Evolutionary conservation across 768 basidiomycete genomes (phyloP), one percentile per base, ranked within the genome.

Genomic region (Lactifluus piperatus): DNA sequence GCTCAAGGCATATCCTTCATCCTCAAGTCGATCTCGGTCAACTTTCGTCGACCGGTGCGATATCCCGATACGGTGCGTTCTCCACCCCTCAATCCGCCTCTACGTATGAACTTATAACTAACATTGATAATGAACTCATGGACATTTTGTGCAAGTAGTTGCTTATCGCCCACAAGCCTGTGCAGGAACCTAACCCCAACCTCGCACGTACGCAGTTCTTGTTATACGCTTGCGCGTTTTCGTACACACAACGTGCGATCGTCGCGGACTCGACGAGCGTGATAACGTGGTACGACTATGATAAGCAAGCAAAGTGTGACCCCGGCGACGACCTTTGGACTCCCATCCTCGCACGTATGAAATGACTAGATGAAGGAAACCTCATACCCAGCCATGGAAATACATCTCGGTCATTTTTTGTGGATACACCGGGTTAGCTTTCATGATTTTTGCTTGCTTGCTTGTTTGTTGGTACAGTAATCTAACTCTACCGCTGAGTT

Each of bases 251-350:
- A 68, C 73, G 76, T 43, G 73, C 79, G 10, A 76, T 86, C 53
- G 87, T 88, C 6, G 80, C 86, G 0, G 78, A 82, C 59, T 81
- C 84, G 3, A 80, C 82, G 64, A 80, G 83, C 57, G 76, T 78
- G 3, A 66, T 86, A 20, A 87, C 88, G 9, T 90, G 88, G 88
- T 90, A 88, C 60, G 84, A 90, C 68, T 89, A 90, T 62, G 83
- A 86, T 56, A 74, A 63, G 18, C 75, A 86, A 54, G 76, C 71
- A 69, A 89, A 86, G 69, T 81, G 80, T 60, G 77, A 79, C 64
- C 85, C 86, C 6, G 82, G 81, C 0, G 77, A 81, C 57, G 74
- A 75, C 36, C 70, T 73, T 4, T 72, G 74, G 67, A 71, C 73
- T 34, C 72, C 72, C 7, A 46, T 73, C n/a, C 51, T 66, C 24